phyloP scores from a whole-genome alignment of 1,284 basidiomycete genomes.

The Pascua guehoae region DNA sequence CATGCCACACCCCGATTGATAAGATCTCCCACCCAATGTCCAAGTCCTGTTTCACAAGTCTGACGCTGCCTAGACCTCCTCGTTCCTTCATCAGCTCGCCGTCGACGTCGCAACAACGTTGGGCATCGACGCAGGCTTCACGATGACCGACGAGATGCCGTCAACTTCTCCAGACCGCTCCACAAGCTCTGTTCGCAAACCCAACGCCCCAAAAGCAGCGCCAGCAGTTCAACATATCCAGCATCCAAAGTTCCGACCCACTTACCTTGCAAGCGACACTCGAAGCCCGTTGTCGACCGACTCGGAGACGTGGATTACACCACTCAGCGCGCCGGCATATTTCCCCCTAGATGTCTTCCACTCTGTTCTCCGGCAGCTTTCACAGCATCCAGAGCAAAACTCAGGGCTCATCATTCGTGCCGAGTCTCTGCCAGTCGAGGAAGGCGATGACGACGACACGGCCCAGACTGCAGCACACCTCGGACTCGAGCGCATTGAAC shows the following conservation, averaged over 20 bases:
- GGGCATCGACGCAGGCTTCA: too few species aligned
- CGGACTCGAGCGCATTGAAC: neutral
- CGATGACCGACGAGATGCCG: too few species aligned
- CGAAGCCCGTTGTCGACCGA: slow-evolving; percentile 5
- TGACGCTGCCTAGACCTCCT: too few species aligned
- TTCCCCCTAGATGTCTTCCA: slow-evolving; percentile 36
- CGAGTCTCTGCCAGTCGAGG: slow-evolving; percentile 22
- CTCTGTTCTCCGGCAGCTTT: slow-evolving; percentile 30
- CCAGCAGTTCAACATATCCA: slow-evolving; percentile 4
- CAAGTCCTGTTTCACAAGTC: too few species aligned
- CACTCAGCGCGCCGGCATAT: slow-evolving; percentile 29
- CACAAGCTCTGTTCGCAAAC: neutral
- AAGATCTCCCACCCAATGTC: too few species aligned
- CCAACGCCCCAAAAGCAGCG: neutral
- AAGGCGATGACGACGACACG: slow-evolving; percentile 5
- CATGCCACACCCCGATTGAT: too few species aligned
- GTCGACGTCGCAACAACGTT: too few species aligned
- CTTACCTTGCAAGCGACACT: slow-evolving; percentile 6
- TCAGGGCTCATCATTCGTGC: slow-evolving; percentile 44
- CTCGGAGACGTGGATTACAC: slow-evolving; percentile 17
- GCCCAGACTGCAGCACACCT: neutral
- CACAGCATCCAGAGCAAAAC: slow-evolving; percentile 47
- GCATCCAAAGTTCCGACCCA: slow-evolving; percentile 22
- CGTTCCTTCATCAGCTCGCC: too few species aligned
- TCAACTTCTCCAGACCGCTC: too few species aligned